phyloP scores from a whole-genome alignment of 208 protist genomes.

The Crithidia bombi region DNA sequence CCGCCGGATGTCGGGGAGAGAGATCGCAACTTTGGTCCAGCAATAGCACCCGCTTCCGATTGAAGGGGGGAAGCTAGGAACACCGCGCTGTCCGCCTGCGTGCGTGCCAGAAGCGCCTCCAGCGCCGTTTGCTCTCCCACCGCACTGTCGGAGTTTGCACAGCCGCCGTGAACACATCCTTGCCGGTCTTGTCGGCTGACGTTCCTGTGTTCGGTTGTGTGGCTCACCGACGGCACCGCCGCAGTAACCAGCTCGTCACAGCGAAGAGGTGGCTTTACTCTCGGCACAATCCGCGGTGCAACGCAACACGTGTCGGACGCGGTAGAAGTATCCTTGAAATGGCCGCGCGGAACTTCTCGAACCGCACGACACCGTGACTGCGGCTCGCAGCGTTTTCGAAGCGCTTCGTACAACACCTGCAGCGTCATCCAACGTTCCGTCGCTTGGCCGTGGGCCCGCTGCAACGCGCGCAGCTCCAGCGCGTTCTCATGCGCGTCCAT shows the following conservation, averaged over 20 bases:
- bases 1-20: neutral
- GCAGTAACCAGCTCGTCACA: neutral
- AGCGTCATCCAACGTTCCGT: slow-evolving; percentile 19
- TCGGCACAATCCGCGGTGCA: no score
- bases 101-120: slow-evolving; percentile 17
- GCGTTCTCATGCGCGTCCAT: neutral
- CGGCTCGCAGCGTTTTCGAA: neutral
- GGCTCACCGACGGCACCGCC: no score
- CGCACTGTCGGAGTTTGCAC: neutral
- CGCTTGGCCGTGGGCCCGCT: slow-evolving; percentile 11
- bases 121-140: slow-evolving; percentile 2
- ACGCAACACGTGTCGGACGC: no score
- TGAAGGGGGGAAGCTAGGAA: neutral
- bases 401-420: neutral
- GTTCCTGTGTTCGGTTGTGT: neutral
- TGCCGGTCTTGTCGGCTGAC: neutral
- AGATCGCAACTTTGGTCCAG: neutral
- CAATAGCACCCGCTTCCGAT: neutral
- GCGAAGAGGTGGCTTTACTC: neutral
- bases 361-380: no score
- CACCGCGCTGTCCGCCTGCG: neutral
- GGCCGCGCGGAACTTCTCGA: no score
- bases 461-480: slow-evolving; percentile 17
- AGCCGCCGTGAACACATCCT: neutral
- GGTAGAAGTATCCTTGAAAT: no score